Evolutionary conservation across 2,329 filamentous ascomycete genomes (phyloP).

Genomic region (Corinectria fuckeliana): DNA sequence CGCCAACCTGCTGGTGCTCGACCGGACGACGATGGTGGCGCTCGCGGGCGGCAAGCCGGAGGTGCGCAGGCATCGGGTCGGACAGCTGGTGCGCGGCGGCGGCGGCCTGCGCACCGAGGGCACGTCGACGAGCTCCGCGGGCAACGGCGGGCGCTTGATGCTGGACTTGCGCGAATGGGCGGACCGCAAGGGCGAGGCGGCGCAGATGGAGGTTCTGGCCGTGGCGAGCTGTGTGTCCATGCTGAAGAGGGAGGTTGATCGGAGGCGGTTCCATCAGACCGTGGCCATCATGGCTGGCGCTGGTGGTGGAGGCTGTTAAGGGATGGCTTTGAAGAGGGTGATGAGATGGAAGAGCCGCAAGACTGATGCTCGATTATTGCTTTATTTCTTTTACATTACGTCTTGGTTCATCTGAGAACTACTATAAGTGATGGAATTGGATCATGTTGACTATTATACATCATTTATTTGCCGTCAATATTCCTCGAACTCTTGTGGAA

Average conservation of each 20-base stretch:
- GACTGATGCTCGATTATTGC: constrained; percentile 8
- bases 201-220: constrained; percentile 56
- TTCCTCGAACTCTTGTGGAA: too few species aligned
- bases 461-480: not conserved
- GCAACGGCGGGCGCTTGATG: constrained; percentile 58
- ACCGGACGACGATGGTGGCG: constrained; percentile 49
- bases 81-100: constrained; percentile 51
- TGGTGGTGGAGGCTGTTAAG: constrained; percentile 13
- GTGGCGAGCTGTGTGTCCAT: constrained; percentile 65
- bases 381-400: not conserved
- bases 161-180: constrained; percentile 49
- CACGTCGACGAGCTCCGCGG: constrained; percentile 47
- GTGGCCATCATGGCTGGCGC: constrained; percentile 49
- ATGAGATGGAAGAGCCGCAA: not conserved
- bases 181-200: constrained; percentile 41
- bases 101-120: constrained; percentile 48
- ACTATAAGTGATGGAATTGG: not conserved
- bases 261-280: constrained; percentile 59
- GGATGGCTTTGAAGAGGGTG: not conserved
- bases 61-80: constrained; percentile 45
- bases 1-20: constrained; percentile 58
- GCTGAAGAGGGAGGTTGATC: constrained; percentile 71
- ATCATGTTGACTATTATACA: not conserved
- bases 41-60: constrained; percentile 37
- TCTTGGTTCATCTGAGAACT: not conserved